Percentiles rank a stretch among this genome's conserved stretches.
Conservation (phyloP, 225 moss, liverwort and hornwort genomes). For the Neckera pumila region DNA sequence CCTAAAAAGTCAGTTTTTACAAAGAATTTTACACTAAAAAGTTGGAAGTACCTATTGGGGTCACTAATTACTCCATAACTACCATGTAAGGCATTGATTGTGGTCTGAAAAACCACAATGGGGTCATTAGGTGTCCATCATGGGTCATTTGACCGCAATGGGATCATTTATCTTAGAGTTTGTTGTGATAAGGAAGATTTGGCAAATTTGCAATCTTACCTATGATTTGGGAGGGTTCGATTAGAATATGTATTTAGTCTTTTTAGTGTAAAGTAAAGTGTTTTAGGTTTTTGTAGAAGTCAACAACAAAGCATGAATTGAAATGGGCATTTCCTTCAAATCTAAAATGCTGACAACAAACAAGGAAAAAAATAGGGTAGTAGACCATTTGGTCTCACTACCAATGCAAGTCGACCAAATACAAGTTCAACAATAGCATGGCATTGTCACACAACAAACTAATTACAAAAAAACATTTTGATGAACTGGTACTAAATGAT, state of each 20-base stretch:
- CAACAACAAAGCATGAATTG: not conserved
- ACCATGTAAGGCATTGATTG: too few relatives aligned
- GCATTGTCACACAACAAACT: not conserved
- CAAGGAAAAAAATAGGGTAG: not conserved
- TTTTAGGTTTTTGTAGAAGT: rapidly evolving
- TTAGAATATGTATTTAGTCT: not conserved
- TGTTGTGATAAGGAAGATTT: not conserved
- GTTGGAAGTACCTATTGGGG: too few relatives aligned
- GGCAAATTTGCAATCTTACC: not conserved
- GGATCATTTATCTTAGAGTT: too few relatives aligned
- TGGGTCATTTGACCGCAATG: too few relatives aligned
- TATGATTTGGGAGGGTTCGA: not conserved
- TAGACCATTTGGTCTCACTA: rapidly evolving
- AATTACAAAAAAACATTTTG: not conserved
- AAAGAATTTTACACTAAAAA: too few relatives aligned
- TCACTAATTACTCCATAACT: too few relatives aligned
- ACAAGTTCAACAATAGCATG: not conserved
- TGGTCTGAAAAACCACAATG: too few relatives aligned
- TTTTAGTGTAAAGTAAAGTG: not conserved
- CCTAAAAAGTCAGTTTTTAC: too few relatives aligned
- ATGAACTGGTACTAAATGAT: rapidly evolving
- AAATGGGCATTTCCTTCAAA: not conserved
- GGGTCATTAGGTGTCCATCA: too few relatives aligned
- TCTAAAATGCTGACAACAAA: not conserved
- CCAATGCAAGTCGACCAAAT: not conserved